Conservation (phyloP, 129 eudicot genomes). For the Helichrysum umbraculigerum region DNA sequence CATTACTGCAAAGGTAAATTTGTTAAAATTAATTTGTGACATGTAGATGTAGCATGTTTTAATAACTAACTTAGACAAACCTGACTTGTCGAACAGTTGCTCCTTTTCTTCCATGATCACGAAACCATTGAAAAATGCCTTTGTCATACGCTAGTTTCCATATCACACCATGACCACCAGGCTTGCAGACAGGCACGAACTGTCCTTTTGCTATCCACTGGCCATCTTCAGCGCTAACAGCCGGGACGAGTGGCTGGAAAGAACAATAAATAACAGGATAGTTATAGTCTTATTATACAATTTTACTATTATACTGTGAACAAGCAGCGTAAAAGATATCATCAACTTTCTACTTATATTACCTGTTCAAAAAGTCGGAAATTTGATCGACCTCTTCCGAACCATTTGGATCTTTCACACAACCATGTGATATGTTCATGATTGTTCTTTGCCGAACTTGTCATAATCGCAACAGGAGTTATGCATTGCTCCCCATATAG, state of each 20-base stretch:
- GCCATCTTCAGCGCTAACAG: constrained; percentile 92
- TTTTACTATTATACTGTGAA: not conserved
- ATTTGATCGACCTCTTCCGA: constrained; percentile 87
- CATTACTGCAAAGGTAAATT: constrained; percentile 75
- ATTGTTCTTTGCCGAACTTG: constrained; percentile 94
- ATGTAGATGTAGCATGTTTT: constrained; percentile 8
- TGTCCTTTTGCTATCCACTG: constrained; percentile 75
- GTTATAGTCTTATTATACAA: not conserved
- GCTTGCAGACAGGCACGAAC: constrained; percentile 89
- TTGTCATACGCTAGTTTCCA: constrained; percentile 98
- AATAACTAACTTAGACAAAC: constrained; percentile 36
- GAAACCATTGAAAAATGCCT: constrained; percentile 89
- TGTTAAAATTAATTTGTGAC: constrained; percentile 27
- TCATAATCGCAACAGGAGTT: constrained; percentile 97
- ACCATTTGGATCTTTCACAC: constrained; percentile 86
- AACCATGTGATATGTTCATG: constrained; percentile 72
- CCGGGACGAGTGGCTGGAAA: constrained; percentile 98
- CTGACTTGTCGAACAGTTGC: constrained; percentile 99
- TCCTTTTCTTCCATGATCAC: constrained; percentile 76
- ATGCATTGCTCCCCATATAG: constrained; percentile 85
- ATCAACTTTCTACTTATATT: constrained; percentile 22
- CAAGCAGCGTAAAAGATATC: constrained; percentile 1
- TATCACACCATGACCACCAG: constrained; percentile 99
- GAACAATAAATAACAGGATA: constrained; percentile 28
- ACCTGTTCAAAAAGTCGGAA: constrained; percentile 96